Conservation (phyloP, 2,329 filamentous ascomycete genomes). For the Cladophialophora bantiana region DNA sequence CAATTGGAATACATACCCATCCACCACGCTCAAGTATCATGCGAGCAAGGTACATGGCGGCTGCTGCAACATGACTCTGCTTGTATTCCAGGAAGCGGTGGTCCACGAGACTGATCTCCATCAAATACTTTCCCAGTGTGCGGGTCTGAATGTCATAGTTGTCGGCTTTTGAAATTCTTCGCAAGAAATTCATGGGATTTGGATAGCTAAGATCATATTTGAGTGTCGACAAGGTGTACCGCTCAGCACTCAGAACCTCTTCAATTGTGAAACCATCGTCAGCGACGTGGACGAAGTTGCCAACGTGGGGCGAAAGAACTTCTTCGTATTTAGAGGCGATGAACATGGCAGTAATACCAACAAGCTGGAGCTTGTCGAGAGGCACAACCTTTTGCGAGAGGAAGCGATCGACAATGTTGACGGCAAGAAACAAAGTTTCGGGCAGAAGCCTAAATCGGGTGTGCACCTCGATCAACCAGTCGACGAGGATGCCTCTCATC, state of each 20-base stretch:
- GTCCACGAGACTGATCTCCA: conserved; percentile 95
- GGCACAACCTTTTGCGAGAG: conserved; percentile 94
- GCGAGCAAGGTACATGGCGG: conserved; percentile 92
- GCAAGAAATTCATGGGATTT: conserved; percentile 99
- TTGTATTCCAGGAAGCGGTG: conserved; percentile 90
- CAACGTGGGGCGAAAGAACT: conserved; percentile 93
- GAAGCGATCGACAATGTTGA: conserved; percentile 99
- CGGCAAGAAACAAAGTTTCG: conserved; percentile 93
- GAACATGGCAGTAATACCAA: conserved; percentile 99
- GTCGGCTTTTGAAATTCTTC: conserved; percentile 98
- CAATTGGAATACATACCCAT: conserved; percentile 71
- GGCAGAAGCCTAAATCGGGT: conserved; percentile 94
- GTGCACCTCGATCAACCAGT: conserved; percentile 98
- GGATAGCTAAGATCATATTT: conserved; percentile 98
- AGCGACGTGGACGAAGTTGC: conserved; percentile 95
- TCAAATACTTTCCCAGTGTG: conserved; percentile 95
- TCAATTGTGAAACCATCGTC: conserved; percentile 95
- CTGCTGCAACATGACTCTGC: conserved; percentile 88
- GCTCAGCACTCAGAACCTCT: conserved; percentile 96
- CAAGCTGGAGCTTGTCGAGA: conserved; percentile 92
- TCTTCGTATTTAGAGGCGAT: conserved; percentile 99
- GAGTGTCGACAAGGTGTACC: conserved; percentile 87
- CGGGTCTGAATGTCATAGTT: conserved; percentile 98
- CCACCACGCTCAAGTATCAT: conserved; percentile 87
- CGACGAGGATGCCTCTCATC: conserved; percentile 94